A percentile compares a stretch with the other conserved stretches of the same genome.
phyloP scores from a whole-genome alignment of 208 protist species.

The Leishmania lainsoni region DNA sequence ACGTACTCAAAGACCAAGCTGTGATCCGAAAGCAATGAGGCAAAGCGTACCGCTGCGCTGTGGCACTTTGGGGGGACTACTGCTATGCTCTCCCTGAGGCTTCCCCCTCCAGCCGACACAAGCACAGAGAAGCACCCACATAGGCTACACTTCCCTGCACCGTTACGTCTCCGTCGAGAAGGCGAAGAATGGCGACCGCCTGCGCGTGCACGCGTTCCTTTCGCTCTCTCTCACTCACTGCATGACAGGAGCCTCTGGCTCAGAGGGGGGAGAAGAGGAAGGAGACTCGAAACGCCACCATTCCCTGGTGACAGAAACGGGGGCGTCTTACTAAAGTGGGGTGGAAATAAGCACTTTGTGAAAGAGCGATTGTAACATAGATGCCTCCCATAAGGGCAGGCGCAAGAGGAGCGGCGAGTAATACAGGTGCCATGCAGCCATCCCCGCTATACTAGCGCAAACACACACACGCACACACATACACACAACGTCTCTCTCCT shows the following conservation, averaged over 20 bases:
- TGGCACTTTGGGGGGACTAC: not conserved
- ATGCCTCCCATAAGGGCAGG: not conserved
- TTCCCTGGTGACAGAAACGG: not conserved
- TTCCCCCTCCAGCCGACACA: not conserved
- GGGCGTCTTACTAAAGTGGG: not conserved
- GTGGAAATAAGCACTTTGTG: not conserved
- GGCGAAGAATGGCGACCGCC: not conserved
- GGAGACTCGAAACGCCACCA: no score
- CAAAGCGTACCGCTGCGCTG: not conserved
- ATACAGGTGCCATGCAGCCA: not conserved
- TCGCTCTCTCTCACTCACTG: not conserved
- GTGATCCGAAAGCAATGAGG: not conserved
- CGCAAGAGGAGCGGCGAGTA: not conserved
- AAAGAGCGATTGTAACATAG: not conserved
- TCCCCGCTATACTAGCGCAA: not conserved
- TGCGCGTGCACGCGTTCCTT: not conserved
- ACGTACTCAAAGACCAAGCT: constrained; percentile 16
- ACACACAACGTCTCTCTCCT: no score
- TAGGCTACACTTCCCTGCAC: not conserved
- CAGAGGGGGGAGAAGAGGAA: not conserved
- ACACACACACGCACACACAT: no score
- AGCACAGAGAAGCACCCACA: not conserved
- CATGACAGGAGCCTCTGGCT: not conserved
- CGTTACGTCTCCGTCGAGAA: not conserved
- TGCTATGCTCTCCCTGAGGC: not conserved